These are phyloP conservation scores for Glebionis coronaria DNA, from an alignment of 129 eudicot genomes.

Conservation along the genomic window DNA sequence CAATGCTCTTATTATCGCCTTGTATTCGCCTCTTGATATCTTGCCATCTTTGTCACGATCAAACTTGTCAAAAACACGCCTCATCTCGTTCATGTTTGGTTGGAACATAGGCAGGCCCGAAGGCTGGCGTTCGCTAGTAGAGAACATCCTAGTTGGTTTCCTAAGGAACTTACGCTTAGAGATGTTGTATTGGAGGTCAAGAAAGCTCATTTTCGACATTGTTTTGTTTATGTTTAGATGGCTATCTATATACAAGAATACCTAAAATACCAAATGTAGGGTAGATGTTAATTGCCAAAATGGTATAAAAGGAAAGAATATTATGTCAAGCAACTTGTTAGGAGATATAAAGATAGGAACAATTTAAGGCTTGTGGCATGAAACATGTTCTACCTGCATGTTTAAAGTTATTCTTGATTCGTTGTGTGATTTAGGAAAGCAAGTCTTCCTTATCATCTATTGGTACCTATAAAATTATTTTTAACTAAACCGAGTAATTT, in stretches of 20 bases:
- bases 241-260: constrained; percentile 7
- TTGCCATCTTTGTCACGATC: constrained; percentile 78
- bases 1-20: constrained; percentile 57
- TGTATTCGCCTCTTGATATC: constrained; percentile 77
- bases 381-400: constrained; percentile 18
- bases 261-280: constrained; percentile 3
- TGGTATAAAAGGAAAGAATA: constrained; percentile 28
- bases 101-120: constrained; percentile 52
- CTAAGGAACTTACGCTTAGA: constrained; percentile 47
- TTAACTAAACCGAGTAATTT: constrained; percentile 1
- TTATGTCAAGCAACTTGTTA: constrained; percentile 25
- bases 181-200: constrained; percentile 72
- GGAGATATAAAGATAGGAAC: constrained; percentile 24
- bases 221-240: neutral
- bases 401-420: constrained; percentile 39
- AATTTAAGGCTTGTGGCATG: constrained; percentile 21
- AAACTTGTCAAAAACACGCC: constrained; percentile 66
- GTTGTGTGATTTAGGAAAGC: constrained; percentile 36
- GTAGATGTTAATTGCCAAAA: constrained; percentile 25
- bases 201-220: constrained; percentile 61
- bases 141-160: constrained; percentile 63
- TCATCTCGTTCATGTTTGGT: constrained; percentile 51
- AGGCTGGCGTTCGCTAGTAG: constrained; percentile 44
- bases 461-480: neutral
- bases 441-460: constrained; percentile 26